Evolutionary conservation across 2,329 filamentous ascomycete species (phyloP), one percentile per base, ranked within the genome.

Genomic region (Graphilbum ipis-grandicollis): DNA sequence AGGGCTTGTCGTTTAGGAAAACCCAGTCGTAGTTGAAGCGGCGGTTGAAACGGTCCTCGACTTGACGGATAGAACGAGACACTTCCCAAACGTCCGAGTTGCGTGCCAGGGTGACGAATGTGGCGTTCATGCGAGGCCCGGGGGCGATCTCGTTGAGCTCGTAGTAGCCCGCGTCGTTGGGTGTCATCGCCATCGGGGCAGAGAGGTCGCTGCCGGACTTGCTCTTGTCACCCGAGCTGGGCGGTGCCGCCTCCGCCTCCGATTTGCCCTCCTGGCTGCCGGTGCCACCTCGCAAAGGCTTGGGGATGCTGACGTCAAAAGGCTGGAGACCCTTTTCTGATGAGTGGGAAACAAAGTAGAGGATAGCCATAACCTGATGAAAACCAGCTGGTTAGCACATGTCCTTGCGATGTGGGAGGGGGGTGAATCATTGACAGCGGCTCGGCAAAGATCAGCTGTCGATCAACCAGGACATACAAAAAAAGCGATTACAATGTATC

Each of bases 21-120:
- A 98, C 88, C 92, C 92, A 98, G 55, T 96, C 88, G 60, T 98
- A 98, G 64, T 93, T 78, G 65, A 81, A 96, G 50, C 88, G 81
- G 51, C 76, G 75, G 64, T 98, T 98, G 74, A 98, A 98, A 52
- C 90, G 82, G 58, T 98, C 90, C 60, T 98, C 90, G 39, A 98
- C 76, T 53, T 93, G 83, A 39, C 90, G 83, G 52, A 98, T 98
- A 12, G 86, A 94, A 51, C 84, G 75, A 43, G 85, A 82, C 52
- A 98, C 93, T 35, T 98, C 90, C 90, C 90, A 98, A 21, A 96
- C 63, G 53, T 98, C 90, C 39, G 65, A 69, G 62, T 98, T 98
- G 50, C 90, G 79, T 37, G 90, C 90, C 42, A 98, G 71, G 18
- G 86, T 93, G 37, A 98, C 85, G 52, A 98, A 98, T 10, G 90